phyloP scores from a whole-genome alignment of 2,329 filamentous ascomycete genomes.

The Cordyceps militaris region DNA sequence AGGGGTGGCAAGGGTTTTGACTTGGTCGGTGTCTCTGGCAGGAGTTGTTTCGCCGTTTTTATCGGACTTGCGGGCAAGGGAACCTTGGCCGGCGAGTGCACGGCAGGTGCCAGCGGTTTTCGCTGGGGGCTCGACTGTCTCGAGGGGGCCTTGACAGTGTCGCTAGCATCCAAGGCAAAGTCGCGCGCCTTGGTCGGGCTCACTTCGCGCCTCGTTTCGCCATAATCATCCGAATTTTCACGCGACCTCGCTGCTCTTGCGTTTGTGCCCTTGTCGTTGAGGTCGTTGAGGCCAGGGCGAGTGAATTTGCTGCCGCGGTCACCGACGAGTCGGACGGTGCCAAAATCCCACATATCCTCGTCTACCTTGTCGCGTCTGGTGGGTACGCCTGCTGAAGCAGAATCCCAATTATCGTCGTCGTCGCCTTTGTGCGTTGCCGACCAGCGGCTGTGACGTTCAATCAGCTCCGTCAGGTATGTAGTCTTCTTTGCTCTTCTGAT shows the following conservation, averaged over 20 bases:
- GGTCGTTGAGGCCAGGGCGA: constrained; percentile 54
- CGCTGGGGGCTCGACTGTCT: constrained; percentile 55
- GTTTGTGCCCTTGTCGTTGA: constrained; percentile 80
- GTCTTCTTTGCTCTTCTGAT: constrained; percentile 89
- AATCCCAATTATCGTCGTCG: constrained; percentile 55
- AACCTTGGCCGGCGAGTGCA: constrained; percentile 49
- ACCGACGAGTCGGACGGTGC: constrained; percentile 78
- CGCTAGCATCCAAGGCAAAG: constrained; percentile 37
- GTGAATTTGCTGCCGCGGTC: constrained; percentile 52
- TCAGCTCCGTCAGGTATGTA: constrained; percentile 91
- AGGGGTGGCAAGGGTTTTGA: constrained; percentile 41
- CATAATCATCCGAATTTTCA: constrained; percentile 44
- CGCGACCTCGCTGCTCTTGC: constrained; percentile 53
- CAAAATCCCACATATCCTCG: constrained; percentile 98
- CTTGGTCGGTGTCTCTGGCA: constrained; percentile 38
- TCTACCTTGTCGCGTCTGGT: constrained; percentile 51
- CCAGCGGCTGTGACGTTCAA: constrained; percentile 86
- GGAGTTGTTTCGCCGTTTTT: constrained; percentile 24
- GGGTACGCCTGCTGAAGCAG: constrained; percentile 45
- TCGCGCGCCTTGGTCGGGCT: constrained; percentile 48
- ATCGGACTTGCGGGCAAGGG: constrained; percentile 45
- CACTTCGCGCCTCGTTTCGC: constrained; percentile 42
- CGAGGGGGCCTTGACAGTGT: constrained; percentile 52
- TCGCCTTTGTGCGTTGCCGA: constrained; percentile 69
- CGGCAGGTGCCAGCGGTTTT: constrained; percentile 37